phyloP scores from a whole-genome alignment of 495 filamentous ascomycete species.

The Aspergillus conjunctus region DNA sequence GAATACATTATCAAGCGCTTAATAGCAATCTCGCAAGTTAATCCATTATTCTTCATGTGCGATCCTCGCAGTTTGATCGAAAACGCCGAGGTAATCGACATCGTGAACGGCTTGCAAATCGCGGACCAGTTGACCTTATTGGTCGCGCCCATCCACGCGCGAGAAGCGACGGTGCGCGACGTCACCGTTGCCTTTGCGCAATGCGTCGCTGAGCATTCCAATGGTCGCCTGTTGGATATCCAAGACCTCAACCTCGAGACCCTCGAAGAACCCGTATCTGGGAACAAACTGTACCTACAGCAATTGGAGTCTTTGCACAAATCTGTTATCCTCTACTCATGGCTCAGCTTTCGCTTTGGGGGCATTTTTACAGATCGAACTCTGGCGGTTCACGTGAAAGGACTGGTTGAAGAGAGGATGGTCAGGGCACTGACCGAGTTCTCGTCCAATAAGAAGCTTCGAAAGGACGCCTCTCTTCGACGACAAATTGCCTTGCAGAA shows the following conservation, averaged over 20 bases:
- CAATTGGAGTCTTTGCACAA: constrained; percentile 78
- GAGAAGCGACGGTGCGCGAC: constrained; percentile 25
- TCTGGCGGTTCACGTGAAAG: constrained; percentile 79
- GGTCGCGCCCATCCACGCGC: constrained; percentile 59
- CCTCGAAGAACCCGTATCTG: constrained; percentile 56
- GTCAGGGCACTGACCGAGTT: constrained; percentile 62
- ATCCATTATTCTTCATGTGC: constrained; percentile 74
- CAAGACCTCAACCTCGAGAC: constrained; percentile 63
- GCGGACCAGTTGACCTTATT: constrained; percentile 75
- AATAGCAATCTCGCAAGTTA: constrained; percentile 61
- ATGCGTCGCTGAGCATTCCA: constrained; percentile 64
- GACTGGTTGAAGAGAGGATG: constrained; percentile 76
- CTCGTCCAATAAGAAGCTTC: constrained; percentile 51
- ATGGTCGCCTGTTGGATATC: constrained; percentile 69
- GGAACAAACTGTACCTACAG: constrained; percentile 55
- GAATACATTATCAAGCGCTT: constrained; percentile 74
- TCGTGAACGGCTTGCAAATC: constrained; percentile 61
- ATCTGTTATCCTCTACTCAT: constrained; percentile 79
- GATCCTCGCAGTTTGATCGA: constrained; percentile 55
- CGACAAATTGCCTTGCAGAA: constrained; percentile 48
- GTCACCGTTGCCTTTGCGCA: constrained; percentile 61
- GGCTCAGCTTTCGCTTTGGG: constrained; percentile 72
- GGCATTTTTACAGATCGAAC: constrained; percentile 78
- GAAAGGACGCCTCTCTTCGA: constrained; percentile 44
- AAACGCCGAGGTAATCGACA: constrained; percentile 71